A percentile compares a stretch with the other conserved stretches of the same genome.
Evolutionary conservation across 306 rosid species (phyloP).

Genomic region (Prunus salicina): DNA sequence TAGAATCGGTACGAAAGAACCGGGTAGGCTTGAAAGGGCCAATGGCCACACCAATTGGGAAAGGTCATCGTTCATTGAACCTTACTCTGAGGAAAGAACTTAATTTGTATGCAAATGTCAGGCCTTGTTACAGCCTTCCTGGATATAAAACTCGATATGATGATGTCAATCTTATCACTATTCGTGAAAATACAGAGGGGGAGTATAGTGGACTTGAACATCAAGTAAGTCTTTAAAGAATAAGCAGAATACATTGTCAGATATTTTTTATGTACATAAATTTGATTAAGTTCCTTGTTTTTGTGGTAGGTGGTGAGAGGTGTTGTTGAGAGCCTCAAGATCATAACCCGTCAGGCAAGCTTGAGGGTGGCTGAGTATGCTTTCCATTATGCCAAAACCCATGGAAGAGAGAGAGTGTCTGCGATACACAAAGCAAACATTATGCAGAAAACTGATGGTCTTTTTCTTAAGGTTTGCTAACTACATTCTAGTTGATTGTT

Average conservation of each 20-base stretch:
- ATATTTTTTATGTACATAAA: slow-evolving; percentile 18
- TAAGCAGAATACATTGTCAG: neutral
- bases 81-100: slow-evolving; percentile 97
- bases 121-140: slow-evolving; percentile 93
- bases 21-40: slow-evolving; percentile 97
- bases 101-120: slow-evolving; percentile 90
- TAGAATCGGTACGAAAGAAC: slow-evolving; percentile 79
- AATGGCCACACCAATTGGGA: slow-evolving; percentile 98
- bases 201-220: slow-evolving; percentile 99
- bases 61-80: slow-evolving; percentile 95
- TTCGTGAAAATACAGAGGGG: slow-evolving; percentile 97
- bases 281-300: slow-evolving; percentile 19
- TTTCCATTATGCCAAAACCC: slow-evolving; percentile 89
- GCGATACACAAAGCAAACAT: slow-evolving; percentile 99
- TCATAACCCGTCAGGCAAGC: slow-evolving; percentile 98
- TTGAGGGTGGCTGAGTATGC: slow-evolving; percentile 99
- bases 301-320: slow-evolving; percentile 91
- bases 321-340: slow-evolving; percentile 96
- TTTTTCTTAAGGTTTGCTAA: slow-evolving; percentile 58
- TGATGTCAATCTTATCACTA: slow-evolving; percentile 83
- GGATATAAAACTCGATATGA: slow-evolving; percentile 96
- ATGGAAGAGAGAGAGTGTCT: slow-evolving; percentile 95
- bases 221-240: slow-evolving; percentile 57
- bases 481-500: neutral
- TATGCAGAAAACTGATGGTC: slow-evolving; percentile 99